Evolutionary conservation across 176 grass and related monocot species (phyloP), one percentile per base, ranked within the genome.

Genomic region (Saccharum officinarum): DNA sequence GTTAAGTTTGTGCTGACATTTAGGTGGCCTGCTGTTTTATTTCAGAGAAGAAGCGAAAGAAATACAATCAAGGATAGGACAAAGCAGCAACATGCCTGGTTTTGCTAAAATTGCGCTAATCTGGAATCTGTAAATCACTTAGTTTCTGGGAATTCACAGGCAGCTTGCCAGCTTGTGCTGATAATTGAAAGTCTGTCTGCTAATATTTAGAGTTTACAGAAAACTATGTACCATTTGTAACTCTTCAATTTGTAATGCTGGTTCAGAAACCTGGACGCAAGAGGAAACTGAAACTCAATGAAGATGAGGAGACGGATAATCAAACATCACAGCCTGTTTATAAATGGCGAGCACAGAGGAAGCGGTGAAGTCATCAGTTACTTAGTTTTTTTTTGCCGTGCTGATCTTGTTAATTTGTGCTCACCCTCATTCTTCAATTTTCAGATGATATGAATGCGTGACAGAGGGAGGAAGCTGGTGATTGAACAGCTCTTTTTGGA

Each of bases 181-280:
- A 6, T 46, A 10, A 28, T 33, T 54, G 3, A 64, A 38, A 52
- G 18, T 15, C 23, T 66, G 9, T 79, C 88, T 79, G 14, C 23
- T 80, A 73, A 46, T 44, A 78, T 59, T 72, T 49, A 72, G 49
- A 6, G 42, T 59, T 83, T 50, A 41, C 31, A 40, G 0, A 15
- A 77, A 60, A 36, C 10, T 67, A 70, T 62, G 8, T 42, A 33
- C 73, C 60, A 3, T 33, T 77, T 47, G 67, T 47, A 76, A 12
- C 77, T 75, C 54, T 20, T 75, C 23, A 52, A n/a, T 49, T 12
- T 64, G 9, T 74, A 86, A 75, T 78, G 41, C 16, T 63, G 34
- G 44, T 47, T 71, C 84, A 99, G 97, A 99, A 99, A 91, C 86
- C 97, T 80, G 97, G 93, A 13, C 88, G 88, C 69, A 95, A 95